Evolutionary conservation across 2,329 filamentous ascomycete genomes (phyloP), one percentile per base, ranked within the genome.

Genomic region (Teratosphaeria gauchensis): DNA sequence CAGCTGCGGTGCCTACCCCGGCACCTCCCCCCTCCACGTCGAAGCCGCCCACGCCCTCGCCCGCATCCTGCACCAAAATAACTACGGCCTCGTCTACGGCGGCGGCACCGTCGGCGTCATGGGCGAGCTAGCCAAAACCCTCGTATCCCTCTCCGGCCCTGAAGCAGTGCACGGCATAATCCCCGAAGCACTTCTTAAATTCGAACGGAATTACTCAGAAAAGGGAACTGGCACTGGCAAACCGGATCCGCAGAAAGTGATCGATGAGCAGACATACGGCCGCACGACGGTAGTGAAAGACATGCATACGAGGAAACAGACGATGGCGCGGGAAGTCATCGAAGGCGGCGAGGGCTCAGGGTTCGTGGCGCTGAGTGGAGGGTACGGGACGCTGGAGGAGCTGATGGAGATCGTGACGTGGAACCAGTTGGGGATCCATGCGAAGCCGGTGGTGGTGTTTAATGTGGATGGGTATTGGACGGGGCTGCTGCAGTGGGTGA

Each of bases 301-400:
- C 72, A 99, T 99, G 94, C 94, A 99, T 76, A 92, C 90, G 51
- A 85, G 94, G 63, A 99, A 99, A 79, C 84, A 88, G 66, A 81
- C 94, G 77, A 97, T 99, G 94, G 92, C 92, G 6, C 80, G 85
- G 67, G 88, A 92, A 73, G 91, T 97, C 16, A 82, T 95, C 28
- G 82, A 84, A 21, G 90, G 90, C 30, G 92, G 88, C 0, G 84
- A 86, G 0, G 92, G 92, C 0, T 87, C 85, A 59, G 92, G 92
- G 12, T 99, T 99, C 76, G 84, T 99, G 48, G 91, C 91, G 31
- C 77, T 99, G 60, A 84, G 83, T 58, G 92, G 92, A 51, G 94
- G 94, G 0, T 99, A 92, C 74, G 94, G 94, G 21, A 99, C 94
- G 1, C 82, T 97, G 72, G 94, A 99, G 77, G 94, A 99, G 80